phyloP scores from a whole-genome alignment of 2,329 filamentous ascomycete species.

The Tolypocladium guangdongense region DNA sequence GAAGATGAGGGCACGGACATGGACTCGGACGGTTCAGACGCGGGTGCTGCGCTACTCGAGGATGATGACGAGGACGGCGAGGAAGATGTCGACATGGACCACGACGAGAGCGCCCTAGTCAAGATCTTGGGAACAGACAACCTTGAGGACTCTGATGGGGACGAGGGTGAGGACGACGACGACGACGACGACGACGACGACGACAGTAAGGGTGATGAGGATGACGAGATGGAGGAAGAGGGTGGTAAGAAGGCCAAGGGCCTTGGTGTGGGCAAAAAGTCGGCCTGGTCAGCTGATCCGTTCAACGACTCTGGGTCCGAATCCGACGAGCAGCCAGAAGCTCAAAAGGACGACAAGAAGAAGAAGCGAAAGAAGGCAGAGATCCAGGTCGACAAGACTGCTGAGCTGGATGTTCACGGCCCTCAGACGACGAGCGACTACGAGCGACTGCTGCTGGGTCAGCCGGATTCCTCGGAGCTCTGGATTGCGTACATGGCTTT shows the following conservation, averaged over 20 bases:
- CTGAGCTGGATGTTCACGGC: constrained; percentile 79
- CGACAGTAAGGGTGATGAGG: constrained; percentile 25
- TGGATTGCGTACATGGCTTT: constrained; percentile 99
- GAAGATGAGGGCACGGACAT: constrained; percentile 48
- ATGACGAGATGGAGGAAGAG: constrained; percentile 30
- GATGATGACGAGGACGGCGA: constrained; percentile 35
- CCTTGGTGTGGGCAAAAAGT: constrained; percentile 54
- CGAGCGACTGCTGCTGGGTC: constrained; percentile 81
- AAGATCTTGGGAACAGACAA: constrained; percentile 36
- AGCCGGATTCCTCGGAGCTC: constrained; percentile 83
- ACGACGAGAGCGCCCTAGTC: constrained; percentile 27
- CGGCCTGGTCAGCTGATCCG: constrained; percentile 74
- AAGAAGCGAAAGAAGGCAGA: constrained; percentile 67
- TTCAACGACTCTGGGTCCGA: constrained; percentile 49
- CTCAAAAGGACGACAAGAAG: constrained; percentile 31
- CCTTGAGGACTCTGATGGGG: constrained; percentile 26
- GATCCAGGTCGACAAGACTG: constrained; percentile 79
- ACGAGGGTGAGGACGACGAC: constrained; percentile 20
- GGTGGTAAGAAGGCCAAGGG: constrained; percentile 19
- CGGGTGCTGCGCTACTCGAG: constrained; percentile 32
- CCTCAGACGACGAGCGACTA: constrained; percentile 88
- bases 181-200: constrained; percentile 25
- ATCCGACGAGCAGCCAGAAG: constrained; percentile 24
- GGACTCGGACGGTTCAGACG: constrained; percentile 35
- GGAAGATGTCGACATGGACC: constrained; percentile 38